Percentiles rank a stretch among this genome's conserved stretches.
phyloP scores from a whole-genome alignment of 2,329 filamentous ascomycete species.

The Amylocarpus encephaloides region DNA sequence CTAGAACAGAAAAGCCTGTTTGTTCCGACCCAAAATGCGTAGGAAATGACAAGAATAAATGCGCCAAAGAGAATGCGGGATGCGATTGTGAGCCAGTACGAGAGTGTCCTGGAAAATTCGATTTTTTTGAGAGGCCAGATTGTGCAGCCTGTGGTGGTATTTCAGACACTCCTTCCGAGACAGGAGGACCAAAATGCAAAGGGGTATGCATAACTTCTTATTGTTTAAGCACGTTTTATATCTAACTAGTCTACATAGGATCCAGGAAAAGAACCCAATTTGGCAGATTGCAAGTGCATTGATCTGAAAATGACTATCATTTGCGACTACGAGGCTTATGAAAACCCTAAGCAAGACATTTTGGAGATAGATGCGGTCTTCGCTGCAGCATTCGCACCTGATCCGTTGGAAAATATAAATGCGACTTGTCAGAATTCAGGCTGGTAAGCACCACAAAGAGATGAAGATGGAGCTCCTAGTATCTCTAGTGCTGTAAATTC shows the following conservation, averaged over 20 bases:
- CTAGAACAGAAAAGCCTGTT: not conserved
- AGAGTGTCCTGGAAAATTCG: not conserved
- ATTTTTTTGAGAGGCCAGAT: not conserved
- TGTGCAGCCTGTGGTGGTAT: not conserved
- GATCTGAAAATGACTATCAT: no score
- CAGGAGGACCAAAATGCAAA: conserved; percentile 1
- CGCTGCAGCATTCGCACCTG: not conserved
- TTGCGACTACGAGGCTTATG: no score
- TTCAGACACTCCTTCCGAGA: no score
- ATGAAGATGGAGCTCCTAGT: not conserved
- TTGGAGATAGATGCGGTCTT: no score
- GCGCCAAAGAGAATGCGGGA: not conserved
- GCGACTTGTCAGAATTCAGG: not conserved
- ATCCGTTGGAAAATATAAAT: not conserved
- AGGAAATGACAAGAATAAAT: not conserved
- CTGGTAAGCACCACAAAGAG: not conserved
- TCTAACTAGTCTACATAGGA: not conserved
- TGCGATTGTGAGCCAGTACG: not conserved
- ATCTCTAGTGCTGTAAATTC: not conserved
- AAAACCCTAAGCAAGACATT: no score
- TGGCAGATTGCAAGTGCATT: no score
- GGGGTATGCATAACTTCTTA: conserved; percentile 1
- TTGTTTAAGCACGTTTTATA: no score
- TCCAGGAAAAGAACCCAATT: not conserved
- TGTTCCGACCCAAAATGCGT: not conserved